Evolutionary conservation across 2,329 filamentous ascomycete genomes (phyloP).

Genomic region (Huntiella savannae): DNA sequence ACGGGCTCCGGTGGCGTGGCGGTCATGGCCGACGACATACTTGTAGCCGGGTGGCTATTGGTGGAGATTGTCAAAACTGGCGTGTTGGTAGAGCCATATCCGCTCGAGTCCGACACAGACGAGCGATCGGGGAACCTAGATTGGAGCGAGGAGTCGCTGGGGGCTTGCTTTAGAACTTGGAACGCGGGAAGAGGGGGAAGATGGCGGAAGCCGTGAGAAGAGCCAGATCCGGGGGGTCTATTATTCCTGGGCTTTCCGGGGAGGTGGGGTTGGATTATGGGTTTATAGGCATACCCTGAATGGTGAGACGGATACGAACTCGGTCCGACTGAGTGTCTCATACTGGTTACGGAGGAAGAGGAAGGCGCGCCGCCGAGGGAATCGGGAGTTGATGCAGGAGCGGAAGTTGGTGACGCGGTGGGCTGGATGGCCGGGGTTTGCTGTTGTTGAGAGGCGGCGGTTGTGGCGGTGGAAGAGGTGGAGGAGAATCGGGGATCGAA

Average conservation of each 20-base stretch:
- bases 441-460: no score
- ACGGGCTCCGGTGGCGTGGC: conserved; percentile 28
- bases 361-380: not conserved
- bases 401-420: no score
- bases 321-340: conserved; percentile 9
- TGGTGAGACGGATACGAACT: conserved; percentile 7
- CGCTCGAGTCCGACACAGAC: conserved; percentile 27
- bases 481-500: conserved; percentile 32
- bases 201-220: not conserved
- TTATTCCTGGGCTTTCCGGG: conserved; percentile 16
- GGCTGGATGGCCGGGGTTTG: no score
- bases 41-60: conserved; percentile 16
- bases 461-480: conserved; percentile 16
- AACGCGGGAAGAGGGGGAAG: conserved; percentile 16
- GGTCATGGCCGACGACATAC: conserved; percentile 19
- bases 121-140: conserved; percentile 33
- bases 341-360: not conserved
- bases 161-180: conserved; percentile 35
- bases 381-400: not conserved
- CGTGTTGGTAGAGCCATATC: conserved; percentile 20
- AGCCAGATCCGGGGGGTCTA: conserved; percentile 18
- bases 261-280: not conserved
- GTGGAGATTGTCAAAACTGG: conserved; percentile 14
- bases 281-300: conserved; percentile 21
- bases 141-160: conserved; percentile 24